Conservation (phyloP, 169 alveolate species). For the Plasmodium ovale region DNA sequence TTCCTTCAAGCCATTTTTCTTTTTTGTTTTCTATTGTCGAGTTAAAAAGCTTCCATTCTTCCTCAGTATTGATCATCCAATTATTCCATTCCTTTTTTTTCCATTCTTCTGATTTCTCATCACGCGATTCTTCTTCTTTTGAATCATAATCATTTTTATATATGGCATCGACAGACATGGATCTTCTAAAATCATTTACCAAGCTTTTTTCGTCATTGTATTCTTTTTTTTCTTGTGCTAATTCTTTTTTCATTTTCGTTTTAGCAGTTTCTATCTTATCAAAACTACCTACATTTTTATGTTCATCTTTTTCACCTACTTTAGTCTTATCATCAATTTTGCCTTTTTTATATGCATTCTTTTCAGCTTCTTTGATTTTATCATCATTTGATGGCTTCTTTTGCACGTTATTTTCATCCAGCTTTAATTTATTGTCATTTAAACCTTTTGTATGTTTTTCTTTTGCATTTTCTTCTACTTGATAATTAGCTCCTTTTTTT, state of each 20-base stretch:
- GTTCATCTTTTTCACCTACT: neutral
- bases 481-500: neutral
- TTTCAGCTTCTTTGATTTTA: neutral
- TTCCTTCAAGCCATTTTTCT: constrained; percentile 13
- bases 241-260: neutral
- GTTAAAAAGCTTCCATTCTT: constrained; percentile 17
- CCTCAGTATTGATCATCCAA: constrained; percentile 23
- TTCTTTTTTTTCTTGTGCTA: neutral
- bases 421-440: neutral
- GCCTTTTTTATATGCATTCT: neutral
- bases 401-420: neutral
- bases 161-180: neutral
- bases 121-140: neutral
- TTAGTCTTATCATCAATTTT: neutral
- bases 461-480: neutral
- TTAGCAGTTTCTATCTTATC: neutral
- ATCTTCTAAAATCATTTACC: neutral
- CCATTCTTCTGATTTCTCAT: constrained; percentile 16
- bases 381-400: neutral
- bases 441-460: neutral
- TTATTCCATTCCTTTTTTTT: constrained; percentile 26
- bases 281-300: neutral
- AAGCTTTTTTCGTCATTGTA: neutral
- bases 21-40: constrained; percentile 16
- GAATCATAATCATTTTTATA: neutral